A percentile compares a stretch with the other conserved stretches of the same genome.
Conservation (phyloP, 306 rosid genomes). For the Rubus parviflorus region DNA sequence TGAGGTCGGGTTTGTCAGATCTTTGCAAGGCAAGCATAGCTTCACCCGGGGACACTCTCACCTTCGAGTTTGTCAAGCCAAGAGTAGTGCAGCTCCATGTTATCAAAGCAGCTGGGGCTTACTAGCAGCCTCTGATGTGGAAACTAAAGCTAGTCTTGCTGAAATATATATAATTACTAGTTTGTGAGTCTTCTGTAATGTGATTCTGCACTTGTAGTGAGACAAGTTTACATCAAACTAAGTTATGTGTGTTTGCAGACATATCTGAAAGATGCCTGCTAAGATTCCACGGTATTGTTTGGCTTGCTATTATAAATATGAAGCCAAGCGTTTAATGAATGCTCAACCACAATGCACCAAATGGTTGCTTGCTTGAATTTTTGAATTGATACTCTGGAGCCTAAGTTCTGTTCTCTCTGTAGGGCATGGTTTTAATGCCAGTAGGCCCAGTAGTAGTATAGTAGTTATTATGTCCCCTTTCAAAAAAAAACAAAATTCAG, state of each 20-base stretch:
- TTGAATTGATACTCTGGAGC: neutral
- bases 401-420: neutral
- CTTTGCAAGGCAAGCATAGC: neutral
- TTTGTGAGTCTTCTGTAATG: neutral
- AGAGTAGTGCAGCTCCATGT: neutral
- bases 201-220: neutral
- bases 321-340: neutral
- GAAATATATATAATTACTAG: neutral
- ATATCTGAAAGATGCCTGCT: neutral
- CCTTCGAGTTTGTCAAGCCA: slow-evolving; percentile 12
- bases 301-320: neutral
- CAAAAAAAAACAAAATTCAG: neutral
- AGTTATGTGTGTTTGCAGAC: neutral
- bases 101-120: neutral
- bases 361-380: neutral
- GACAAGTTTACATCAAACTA: neutral
- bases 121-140: neutral
- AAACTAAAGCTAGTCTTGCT: neutral
- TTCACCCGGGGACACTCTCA: neutral
- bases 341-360: neutral
- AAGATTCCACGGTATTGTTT: neutral
- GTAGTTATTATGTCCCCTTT: neutral
- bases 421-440: neutral
- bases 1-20: neutral
- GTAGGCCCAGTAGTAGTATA: neutral